These are phyloP conservation scores for Mycena epipterygia DNA, from an alignment of 768 basidiomycete genomes.

Conservation along the genomic window DNA sequence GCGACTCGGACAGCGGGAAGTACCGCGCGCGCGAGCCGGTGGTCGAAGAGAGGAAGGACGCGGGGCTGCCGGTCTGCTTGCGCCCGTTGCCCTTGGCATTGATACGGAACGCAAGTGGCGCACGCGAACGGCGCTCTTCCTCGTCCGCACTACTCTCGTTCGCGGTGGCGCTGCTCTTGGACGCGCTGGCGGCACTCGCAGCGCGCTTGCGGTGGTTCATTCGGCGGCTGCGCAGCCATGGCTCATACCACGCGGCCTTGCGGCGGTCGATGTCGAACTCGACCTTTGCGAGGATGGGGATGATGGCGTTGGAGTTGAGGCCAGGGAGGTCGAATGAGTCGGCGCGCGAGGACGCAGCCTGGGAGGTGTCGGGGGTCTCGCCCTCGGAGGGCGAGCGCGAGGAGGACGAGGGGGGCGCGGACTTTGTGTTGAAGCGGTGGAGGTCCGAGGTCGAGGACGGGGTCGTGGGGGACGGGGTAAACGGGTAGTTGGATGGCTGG, in stretches of 20 bases:
- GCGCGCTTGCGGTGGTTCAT: conserved; percentile 72
- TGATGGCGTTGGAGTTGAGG: conserved; percentile 70
- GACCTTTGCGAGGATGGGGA: conserved; percentile 92
- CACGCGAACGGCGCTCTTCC: conserved; percentile 7
- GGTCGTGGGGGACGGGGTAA: conserved; percentile 65
- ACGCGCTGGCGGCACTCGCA: conserved; percentile 54
- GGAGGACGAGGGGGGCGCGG: conserved; percentile 61
- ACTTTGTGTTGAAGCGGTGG: conserved; percentile 59
- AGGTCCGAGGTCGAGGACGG: conserved; percentile 67
- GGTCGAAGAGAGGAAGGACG: conserved; percentile 28
- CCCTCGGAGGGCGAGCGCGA: conserved; percentile 54
- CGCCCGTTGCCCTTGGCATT: conserved; percentile 33
- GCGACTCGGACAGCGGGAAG: conserved; percentile 50
- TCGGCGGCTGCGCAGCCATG: conserved; percentile 79
- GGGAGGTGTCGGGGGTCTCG: conserved; percentile 43
- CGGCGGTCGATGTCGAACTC: conserved; percentile 93
- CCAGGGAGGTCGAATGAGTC: conserved; percentile 77
- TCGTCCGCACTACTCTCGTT: conserved; percentile 13
- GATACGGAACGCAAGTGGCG: conserved; percentile 28
- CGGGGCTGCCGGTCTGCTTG: conserved; percentile 3
- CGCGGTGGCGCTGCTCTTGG: conserved; percentile 34
- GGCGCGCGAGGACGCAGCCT: conserved; percentile 53
- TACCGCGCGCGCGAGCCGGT: conserved; percentile 45
- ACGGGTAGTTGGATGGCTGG: conserved; percentile 52
- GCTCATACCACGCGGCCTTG: conserved; percentile 88